Evolutionary conservation across 176 grass and related monocot genomes (phyloP), one percentile per base, ranked within the genome.

Genomic region (Avena eriantha): DNA sequence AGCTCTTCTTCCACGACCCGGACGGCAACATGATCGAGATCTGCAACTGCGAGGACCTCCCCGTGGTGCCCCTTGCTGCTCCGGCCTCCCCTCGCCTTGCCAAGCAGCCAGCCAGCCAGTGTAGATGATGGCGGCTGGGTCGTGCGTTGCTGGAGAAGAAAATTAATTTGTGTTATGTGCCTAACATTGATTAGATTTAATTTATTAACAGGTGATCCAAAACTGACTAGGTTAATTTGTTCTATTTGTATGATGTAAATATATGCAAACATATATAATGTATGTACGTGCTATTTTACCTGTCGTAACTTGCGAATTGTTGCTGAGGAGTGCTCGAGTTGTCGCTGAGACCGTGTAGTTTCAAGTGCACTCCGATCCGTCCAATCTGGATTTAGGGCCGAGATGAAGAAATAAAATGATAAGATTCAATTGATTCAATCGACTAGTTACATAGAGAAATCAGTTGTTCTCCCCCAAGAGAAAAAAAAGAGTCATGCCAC

Each of bases 1-100:
- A 95, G 56, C 88, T 98, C 82, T 98, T 95, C 77, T 92, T 98
- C 73, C 96, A 96, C 31, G 92, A 96, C 24, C 96, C 96, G 0
- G 93, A 98, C 53, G 72, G 85, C 22, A 94, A 98, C 39, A 63
- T 92, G 84, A 94, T 98, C 34, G 93, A 96, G 90, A 89, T 96
- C 69, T 98, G 92, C 70, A 87, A 94, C 24, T 96, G 96, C 63
- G 83, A 94, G 45, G 92, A 94, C 60, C 82, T 95, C 5, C 89
- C 93, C 7, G 86, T 95, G 8, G 35, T 87, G 82, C 88, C 82
- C 35, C 63, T 91, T 17, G 76, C 7, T 18, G 78, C 31, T 1
- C 13, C 60, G 3, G 14, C 64, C 5, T 34, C 13, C 2, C 24
- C 14, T 12, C 46, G 18, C 19, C 73, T 56, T 46, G 16, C 57